phyloP scores from a whole-genome alignment of 306 rosid species.

The Mimosa bimucronata region DNA sequence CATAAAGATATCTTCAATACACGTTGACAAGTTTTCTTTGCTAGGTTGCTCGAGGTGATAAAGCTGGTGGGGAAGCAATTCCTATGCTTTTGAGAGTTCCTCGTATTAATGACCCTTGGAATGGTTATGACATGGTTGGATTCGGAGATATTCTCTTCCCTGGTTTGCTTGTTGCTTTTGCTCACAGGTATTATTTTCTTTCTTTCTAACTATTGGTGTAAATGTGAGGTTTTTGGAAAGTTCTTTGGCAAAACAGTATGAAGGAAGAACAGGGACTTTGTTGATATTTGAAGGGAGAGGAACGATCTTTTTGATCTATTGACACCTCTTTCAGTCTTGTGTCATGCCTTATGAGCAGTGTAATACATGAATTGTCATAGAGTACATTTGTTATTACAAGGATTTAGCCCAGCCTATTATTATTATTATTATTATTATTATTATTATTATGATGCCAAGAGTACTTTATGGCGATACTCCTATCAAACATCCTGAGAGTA shows the following conservation, averaged over 20 bases:
- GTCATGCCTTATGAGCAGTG: not conserved
- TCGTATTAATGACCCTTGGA: constrained; percentile 86
- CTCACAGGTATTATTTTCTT: constrained; percentile 65
- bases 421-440: no score
- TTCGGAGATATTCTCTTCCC: constrained; percentile 97
- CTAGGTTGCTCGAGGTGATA: constrained; percentile 90
- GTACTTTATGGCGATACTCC: not conserved
- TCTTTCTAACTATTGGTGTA: constrained; percentile 14
- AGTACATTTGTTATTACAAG: constrained; percentile 1
- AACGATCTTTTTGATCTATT: not conserved
- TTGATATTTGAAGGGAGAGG: constrained; percentile 10
- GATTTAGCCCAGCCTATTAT: not conserved
- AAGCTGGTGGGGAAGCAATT: constrained; percentile 87
- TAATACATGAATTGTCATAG: not conserved
- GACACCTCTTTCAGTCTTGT: not conserved
- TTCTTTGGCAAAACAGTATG: not conserved
- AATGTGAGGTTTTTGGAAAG: not conserved
- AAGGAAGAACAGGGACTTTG: not conserved
- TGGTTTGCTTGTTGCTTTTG: constrained; percentile 86
- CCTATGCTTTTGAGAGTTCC: constrained; percentile 95
- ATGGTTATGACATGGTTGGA: constrained; percentile 93
- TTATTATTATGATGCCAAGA: not conserved
- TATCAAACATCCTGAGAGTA: not conserved
- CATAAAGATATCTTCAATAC: constrained; percentile 12
- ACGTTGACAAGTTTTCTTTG: constrained; percentile 27